These are phyloP conservation scores for Pestalotiopsis sp. DNA, from an alignment of 2,329 filamentous ascomycete species.

Conservation along the genomic window DNA sequence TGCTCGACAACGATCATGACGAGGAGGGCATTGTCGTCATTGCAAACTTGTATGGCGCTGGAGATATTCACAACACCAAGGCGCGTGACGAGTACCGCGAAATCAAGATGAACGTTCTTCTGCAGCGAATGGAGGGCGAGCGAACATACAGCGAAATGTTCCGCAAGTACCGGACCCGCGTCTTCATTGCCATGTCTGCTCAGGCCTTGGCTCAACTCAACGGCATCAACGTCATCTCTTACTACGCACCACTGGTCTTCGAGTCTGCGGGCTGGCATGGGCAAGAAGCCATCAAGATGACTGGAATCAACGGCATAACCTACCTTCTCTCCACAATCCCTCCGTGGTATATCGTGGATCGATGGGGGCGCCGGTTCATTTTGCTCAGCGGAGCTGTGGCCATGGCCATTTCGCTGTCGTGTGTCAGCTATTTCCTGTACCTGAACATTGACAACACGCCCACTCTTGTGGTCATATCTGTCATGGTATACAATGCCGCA, in stretches of 20 bases:
- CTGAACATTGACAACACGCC: constrained; percentile 80
- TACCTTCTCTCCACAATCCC: constrained; percentile 92
- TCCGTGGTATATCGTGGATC: constrained; percentile 95
- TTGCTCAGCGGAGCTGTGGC: constrained; percentile 85
- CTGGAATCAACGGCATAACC: constrained; percentile 88
- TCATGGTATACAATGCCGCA: constrained; percentile 98
- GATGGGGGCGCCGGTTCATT: constrained; percentile 87
- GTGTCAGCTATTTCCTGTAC: constrained; percentile 95
- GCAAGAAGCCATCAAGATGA: constrained; percentile 92
- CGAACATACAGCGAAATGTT: constrained; percentile 94
- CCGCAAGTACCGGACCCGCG: constrained; percentile 84
- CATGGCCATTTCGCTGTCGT: constrained; percentile 85
- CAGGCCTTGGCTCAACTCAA: constrained; percentile 95
- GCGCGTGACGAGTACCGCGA: constrained; percentile 96
- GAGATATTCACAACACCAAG: constrained; percentile 91
- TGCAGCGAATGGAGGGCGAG: constrained; percentile 94
- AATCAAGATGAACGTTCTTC: constrained; percentile 96
- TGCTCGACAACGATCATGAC: constrained; percentile 95
- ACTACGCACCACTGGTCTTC: constrained; percentile 96
- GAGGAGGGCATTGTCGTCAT: constrained; percentile 99
- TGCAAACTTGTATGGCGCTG: constrained; percentile 93
- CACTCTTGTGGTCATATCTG: constrained; percentile 85
- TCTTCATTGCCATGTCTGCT: constrained; percentile 98
- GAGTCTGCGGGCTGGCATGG: constrained; percentile 96
- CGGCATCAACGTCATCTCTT: constrained; percentile 99